Percentiles rank a stretch among this genome's conserved stretches.
phyloP scores from a whole-genome alignment of 768 basidiomycete species.

The Trametes cubensis region DNA sequence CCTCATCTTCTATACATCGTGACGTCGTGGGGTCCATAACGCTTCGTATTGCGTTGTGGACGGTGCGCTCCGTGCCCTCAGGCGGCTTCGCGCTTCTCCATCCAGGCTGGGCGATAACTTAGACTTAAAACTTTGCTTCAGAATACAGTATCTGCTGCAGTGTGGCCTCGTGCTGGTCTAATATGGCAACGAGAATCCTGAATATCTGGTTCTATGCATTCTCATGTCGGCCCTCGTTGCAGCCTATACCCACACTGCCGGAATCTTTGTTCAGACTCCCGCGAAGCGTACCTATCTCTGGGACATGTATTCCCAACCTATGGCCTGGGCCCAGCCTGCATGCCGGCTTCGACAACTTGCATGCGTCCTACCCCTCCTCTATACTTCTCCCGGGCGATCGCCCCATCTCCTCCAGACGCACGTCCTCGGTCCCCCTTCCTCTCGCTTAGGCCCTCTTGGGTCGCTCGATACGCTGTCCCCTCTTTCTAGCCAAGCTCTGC shows the following conservation, averaged over 20 bases:
- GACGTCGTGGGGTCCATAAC: neutral
- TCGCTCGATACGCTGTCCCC: constrained; percentile 1
- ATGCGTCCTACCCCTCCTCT: constrained; percentile 13
- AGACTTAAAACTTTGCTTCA: constrained; percentile 8
- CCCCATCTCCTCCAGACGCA: constrained; percentile 4
- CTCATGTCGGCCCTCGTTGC: constrained; percentile 13
- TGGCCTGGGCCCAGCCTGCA: constrained; percentile 22
- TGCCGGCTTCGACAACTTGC: neutral
- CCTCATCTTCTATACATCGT: neutral
- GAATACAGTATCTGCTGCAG: neutral
- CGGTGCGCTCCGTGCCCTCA: neutral
- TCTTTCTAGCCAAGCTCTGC: constrained; percentile 1
- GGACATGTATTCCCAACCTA: constrained; percentile 7
- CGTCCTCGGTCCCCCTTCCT: constrained; percentile 17
- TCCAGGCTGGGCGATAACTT: neutral
- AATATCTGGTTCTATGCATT: neutral
- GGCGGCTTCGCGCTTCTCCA: neutral
- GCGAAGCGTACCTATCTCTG: constrained; percentile 13
- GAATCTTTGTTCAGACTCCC: constrained; percentile 18
- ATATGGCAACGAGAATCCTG: constrained; percentile 1
- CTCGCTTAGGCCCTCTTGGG: constrained; percentile 6
- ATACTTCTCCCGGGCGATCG: constrained; percentile 17
- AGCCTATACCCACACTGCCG: constrained; percentile 2
- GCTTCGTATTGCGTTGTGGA: neutral
- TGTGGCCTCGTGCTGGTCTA: constrained; percentile 5